Conservation (phyloP, 2,329 filamentous ascomycete species). For the Sordariomycetes sp. region DNA sequence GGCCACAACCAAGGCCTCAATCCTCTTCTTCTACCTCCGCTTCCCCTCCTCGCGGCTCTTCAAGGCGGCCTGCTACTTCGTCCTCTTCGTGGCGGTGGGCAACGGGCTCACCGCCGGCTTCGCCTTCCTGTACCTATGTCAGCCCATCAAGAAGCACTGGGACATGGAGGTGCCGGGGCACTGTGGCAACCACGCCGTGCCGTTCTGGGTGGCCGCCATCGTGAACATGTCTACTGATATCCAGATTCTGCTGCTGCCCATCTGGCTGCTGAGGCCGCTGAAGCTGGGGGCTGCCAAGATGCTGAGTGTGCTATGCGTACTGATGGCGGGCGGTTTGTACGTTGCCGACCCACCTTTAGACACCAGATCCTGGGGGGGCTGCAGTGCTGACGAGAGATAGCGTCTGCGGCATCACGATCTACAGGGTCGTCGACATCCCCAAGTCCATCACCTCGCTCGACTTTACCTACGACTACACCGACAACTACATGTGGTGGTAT, state of each 20-base stretch:
- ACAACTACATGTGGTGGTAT: not conserved
- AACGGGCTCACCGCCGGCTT: not conserved
- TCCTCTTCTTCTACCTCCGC: not conserved
- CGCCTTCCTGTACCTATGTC: not conserved
- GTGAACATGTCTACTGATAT: not conserved
- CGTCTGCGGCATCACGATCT: not conserved
- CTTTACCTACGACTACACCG: not conserved
- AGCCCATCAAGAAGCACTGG: not conserved
- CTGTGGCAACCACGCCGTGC: not conserved
- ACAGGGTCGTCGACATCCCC: not conserved
- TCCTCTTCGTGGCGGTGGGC: not conserved
- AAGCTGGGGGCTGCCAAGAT: not conserved
- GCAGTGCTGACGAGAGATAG: not conserved
- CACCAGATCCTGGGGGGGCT: no score
- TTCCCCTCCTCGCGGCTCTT: not conserved
- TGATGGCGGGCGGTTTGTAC: not conserved
- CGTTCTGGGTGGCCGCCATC: not conserved
- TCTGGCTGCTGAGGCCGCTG: not conserved
- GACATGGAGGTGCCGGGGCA: not conserved
- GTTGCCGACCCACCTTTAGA: not conserved
- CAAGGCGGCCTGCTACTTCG: not conserved
- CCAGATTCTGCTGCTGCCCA: not conserved
- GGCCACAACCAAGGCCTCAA: not conserved
- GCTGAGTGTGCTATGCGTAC: not conserved
- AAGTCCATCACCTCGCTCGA: not conserved